These are phyloP conservation scores for Drosera spatulata DNA, from an alignment of 179 eudicot genomes.

Conservation along the genomic window DNA sequence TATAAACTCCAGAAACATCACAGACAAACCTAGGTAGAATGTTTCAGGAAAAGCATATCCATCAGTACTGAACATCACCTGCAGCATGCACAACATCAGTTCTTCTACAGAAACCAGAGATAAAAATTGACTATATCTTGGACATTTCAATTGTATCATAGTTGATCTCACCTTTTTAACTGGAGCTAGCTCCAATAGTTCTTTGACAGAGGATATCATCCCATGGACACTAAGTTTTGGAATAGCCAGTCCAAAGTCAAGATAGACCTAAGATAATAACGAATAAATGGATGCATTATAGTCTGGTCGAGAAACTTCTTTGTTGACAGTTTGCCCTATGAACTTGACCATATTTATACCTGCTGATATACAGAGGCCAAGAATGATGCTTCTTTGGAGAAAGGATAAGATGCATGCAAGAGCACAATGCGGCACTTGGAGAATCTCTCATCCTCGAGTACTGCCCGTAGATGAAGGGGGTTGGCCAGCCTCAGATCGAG, in stretches of 20 bases:
- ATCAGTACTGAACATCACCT: constrained; percentile 99
- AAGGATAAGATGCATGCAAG: constrained; percentile 95
- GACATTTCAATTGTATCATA: neutral
- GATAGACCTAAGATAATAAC: constrained; percentile 50
- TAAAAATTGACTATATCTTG: neutral
- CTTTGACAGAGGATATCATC: constrained; percentile 78
- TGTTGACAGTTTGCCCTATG: neutral
- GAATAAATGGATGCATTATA: constrained; percentile 1
- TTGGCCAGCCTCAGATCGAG: constrained; percentile 81
- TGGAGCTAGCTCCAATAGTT: constrained; percentile 90
- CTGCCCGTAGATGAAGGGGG: constrained; percentile 80
- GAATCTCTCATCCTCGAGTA: constrained; percentile 87
- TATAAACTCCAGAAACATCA: neutral
- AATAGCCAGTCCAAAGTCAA: constrained; percentile 89
- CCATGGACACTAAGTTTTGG: constrained; percentile 84
- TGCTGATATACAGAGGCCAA: constrained; percentile 84
- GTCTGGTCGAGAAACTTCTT: neutral
- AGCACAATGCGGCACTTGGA: constrained; percentile 62
- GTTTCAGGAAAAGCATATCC: constrained; percentile 90
- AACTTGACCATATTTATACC: constrained; percentile 21
- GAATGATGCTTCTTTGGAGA: constrained; percentile 93
- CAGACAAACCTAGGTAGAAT: constrained; percentile 76
- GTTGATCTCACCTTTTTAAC: constrained; percentile 58
- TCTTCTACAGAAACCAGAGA: neutral
- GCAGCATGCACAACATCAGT: constrained; percentile 19